A percentile compares a stretch with the other conserved stretches of the same genome.
These are phyloP conservation scores for Ulmus americana DNA, from an alignment of 331 rosid species.

Conservation along the genomic window DNA sequence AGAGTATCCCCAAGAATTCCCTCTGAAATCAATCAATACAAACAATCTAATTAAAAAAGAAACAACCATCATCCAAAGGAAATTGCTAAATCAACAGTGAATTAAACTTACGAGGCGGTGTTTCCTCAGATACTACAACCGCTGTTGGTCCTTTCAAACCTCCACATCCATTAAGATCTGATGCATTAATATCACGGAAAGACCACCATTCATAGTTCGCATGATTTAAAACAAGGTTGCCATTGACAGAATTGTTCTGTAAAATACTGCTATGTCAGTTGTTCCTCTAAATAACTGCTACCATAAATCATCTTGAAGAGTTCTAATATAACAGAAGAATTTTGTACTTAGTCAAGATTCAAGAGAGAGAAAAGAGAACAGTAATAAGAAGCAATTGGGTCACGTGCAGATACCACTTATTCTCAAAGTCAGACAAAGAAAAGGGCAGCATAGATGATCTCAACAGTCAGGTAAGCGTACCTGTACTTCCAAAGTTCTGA, in stretches of 20 bases:
- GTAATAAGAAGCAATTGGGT: background rate
- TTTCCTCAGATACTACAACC: conserved; percentile 78
- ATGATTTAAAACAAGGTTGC: conserved; percentile 65
- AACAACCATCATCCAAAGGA: background rate
- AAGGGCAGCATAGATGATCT: conserved; percentile 1
- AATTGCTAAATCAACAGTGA: background rate
- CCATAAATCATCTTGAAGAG: background rate
- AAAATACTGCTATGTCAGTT: conserved; percentile 20
- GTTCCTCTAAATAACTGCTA: background rate
- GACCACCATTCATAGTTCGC: conserved; percentile 76
- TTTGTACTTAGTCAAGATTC: background rate
- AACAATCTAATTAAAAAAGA: background rate
- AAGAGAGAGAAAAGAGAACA: background rate
- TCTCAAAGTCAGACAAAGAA: background rate
- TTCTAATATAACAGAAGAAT: background rate
- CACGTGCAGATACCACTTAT: background rate
- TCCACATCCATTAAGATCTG: conserved; percentile 57
- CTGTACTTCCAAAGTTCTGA: conserved; percentile 64
- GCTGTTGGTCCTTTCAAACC: conserved; percentile 82
- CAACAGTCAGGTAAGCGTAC: conserved; percentile 27
- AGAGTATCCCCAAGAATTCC: conserved; percentile 97
- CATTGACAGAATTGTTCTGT: conserved; percentile 56
- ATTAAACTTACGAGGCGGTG: conserved; percentile 81
- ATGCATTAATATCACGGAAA: conserved; percentile 53
- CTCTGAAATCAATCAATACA: conserved; percentile 45